Conservation (phyloP, 805 yeast species). For the Tetrapisispora taiwanensis region DNA sequence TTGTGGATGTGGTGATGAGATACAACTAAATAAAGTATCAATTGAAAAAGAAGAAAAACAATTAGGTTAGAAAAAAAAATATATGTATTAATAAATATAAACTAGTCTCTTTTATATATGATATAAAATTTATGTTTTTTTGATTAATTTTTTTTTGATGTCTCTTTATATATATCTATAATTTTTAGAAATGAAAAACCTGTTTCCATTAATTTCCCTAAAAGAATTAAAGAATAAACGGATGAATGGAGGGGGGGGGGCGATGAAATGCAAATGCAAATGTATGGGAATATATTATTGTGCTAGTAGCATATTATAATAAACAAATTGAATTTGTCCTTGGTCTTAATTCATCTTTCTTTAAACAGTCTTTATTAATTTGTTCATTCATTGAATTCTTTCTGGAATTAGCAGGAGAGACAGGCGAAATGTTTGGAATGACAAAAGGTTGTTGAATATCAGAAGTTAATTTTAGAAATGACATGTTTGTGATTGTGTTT, state of each 20-base stretch:
- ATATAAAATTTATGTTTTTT: too few species aligned
- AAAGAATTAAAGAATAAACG: too few species aligned
- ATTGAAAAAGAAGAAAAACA: slow-evolving; percentile 12
- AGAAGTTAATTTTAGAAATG: slow-evolving; percentile 42
- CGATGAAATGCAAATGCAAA: too few species aligned
- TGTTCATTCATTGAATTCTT: slow-evolving; percentile 17
- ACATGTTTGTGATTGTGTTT: slow-evolving; percentile 15
- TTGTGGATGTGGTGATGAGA: slow-evolving; percentile 85
- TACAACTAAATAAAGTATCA: slow-evolving; percentile 9
- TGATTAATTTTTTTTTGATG: too few species aligned
- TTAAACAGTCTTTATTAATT: neutral
- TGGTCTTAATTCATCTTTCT: slow-evolving; percentile 3
- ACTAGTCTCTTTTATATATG: too few species aligned
- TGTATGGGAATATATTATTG: too few species aligned
- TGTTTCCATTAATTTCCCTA: too few species aligned
- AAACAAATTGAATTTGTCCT: slow-evolving; percentile 2
- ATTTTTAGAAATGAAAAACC: too few species aligned
- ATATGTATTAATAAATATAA: neutral
- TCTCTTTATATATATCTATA: too few species aligned
- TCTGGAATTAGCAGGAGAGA: slow-evolving; percentile 30
- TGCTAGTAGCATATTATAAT: neutral
- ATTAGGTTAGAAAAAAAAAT: slow-evolving; percentile 7
- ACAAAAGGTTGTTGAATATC: slow-evolving; percentile 53
- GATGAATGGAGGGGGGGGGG: too few species aligned
- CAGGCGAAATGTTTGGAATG: slow-evolving; percentile 54